Base-by-base conservation (phyloP, 192 early-diverging fungal species). In the Entomortierella beljakovae region DNA sequence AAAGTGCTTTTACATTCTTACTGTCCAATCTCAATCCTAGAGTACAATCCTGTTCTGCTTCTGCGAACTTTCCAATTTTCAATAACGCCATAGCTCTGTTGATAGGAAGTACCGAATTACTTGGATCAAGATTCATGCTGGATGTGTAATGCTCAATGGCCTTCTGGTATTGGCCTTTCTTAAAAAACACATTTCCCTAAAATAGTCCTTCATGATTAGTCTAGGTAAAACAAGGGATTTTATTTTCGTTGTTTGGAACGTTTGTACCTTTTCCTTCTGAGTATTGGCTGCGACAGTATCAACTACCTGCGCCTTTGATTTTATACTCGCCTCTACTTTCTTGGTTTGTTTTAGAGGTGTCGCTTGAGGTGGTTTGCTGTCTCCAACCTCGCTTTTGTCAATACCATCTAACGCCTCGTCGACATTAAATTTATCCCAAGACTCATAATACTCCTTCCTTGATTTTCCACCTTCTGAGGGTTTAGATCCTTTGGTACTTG, bases 81-180 rank as follows among this genome's bases (percentile, higher is more conserved):
- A 97, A 69, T 42, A 90, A 76, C 8, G 93, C 92, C 91, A 95
- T 92, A 2, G 96, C 94, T 25, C 94, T 88, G 73, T 96, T 96
- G 25, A 93, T 85, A 28, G 82, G 80, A 16, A 86, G 80, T 0
- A 91, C 85, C 1, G 90, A 61, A 52, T 87, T 89, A 49, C 81
- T 82, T 10, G 86, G 83, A 64, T 94, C 89, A 10, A 88, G 61
- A 18, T 83, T 68, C 52, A 96, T 89, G 51, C 88, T 87, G 35
- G 83, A 82, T 7, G 88, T 82, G 83, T 95, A 96, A 51, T 86
- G 81, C 18, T 71, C 71, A 38, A 90, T 65, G 8, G 95, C 94
- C 16, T 80, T 58, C 1, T 66, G 38, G 61, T 85, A 92, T n/a
- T 87, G 71, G 10, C 82, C 82, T 61, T 87, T 87, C 59, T 83